Percentiles rank a stretch among this genome's conserved stretches.
Evolutionary conservation across 148 eudicot genomes (phyloP).

Genomic region (Beta vulgaris): DNA sequence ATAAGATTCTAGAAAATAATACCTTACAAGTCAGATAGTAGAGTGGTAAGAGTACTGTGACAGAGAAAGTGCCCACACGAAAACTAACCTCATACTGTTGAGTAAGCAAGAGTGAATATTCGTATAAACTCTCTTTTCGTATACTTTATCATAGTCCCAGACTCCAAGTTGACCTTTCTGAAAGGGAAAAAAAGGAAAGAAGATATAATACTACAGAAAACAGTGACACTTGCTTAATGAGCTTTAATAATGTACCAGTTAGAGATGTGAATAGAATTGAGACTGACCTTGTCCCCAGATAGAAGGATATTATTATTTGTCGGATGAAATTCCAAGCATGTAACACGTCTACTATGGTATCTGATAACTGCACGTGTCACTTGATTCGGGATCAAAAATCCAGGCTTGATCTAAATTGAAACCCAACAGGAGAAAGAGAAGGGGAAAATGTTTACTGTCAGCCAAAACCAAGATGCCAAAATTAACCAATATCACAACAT

Average conservation of each 20-base stretch:
- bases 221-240: not conserved
- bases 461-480: not conserved
- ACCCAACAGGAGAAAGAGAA: not conserved
- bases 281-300: slow-evolving; percentile 93
- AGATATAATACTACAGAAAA: not conserved
- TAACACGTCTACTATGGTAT: slow-evolving; percentile 90
- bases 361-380: slow-evolving; percentile 82
- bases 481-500: not conserved
- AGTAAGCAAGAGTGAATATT: slow-evolving; percentile 79
- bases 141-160: slow-evolving; percentile 82
- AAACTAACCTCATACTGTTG: slow-evolving; percentile 75
- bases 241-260: not conserved
- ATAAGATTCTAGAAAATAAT: not conserved
- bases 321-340: slow-evolving; percentile 97
- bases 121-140: slow-evolving; percentile 85
- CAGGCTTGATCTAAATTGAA: slow-evolving; percentile 68
- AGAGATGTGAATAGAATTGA: not conserved
- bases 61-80: not conserved
- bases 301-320: slow-evolving; percentile 69
- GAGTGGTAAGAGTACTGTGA: not conserved
- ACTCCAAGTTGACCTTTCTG: slow-evolving; percentile 99
- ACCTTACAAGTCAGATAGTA: not conserved
- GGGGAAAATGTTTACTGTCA: not conserved
- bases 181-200: slow-evolving; percentile 7
- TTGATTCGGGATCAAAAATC: slow-evolving; percentile 69